Evolutionary conservation across 2,329 filamentous ascomycete species (phyloP), one percentile per base, ranked within the genome.

Genomic region (Verticillium zaregamsianum): DNA sequence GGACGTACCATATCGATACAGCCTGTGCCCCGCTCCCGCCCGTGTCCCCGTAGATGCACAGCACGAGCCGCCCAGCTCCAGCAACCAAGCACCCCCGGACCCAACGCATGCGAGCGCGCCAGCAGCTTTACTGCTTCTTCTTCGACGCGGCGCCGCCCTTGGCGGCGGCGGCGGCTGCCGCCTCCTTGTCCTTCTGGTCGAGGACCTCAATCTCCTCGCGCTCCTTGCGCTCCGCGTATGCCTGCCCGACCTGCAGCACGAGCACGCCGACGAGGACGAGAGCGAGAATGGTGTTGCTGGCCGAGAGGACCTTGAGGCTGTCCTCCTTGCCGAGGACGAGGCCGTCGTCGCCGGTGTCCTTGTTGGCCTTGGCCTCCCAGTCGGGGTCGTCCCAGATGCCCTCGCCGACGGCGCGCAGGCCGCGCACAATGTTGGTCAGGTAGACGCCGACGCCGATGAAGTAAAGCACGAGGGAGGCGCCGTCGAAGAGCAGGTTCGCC

Each of bases 211-310:
- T 82, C 76, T 97, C 93, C 73, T 93, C 90, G 71, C 84, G 83
- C 77, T 98, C 93, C 79, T 96, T 96, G 73, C 91, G 85, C 84
- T 98, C 93, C 31, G 95, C 95, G 79, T 99, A 99, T 95, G 94
- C 98, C 83, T 98, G 92, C 12, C 95, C 95, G 23, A 92, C 92
- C 85, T 99, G 95, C 71, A 99, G 79, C 37, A 97, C 91, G 66
- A 99, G 75, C 11, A 99, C 91, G 5, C 95, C 95, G 3, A 98
- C 89, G 59, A 99, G 79, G 33, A 99, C 92, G 55, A 99, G 84
- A 39, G 94, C 95, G 62, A 98, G 78, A 73, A 99, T 99, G 3
- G 95, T 98, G 77, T 99, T 97, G 76, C 92, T 97, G 8, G 95
- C 95, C 35, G 93, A 88, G 70, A 98, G 81, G 17, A 99, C 94